Evolutionary conservation across 2,329 filamentous ascomycete species (phyloP).

Genomic region (Claviceps africana): DNA sequence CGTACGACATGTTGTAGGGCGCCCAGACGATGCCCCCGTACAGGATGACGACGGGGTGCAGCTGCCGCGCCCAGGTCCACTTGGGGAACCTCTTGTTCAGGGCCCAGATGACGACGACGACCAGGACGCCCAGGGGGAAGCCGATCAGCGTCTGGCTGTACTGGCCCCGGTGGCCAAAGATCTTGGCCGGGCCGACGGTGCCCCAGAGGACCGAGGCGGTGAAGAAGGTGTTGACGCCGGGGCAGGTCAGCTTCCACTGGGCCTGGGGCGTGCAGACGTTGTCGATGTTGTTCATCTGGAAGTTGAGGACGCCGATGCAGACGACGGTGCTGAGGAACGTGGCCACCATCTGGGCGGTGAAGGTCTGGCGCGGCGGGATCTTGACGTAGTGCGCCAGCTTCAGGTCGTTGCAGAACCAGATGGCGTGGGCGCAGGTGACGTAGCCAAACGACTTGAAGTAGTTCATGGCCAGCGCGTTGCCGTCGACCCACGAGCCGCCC

Average conservation of each 20-base stretch:
- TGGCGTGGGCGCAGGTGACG: constrained; percentile 35
- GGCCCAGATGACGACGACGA: constrained; percentile 28
- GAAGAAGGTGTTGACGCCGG: constrained; percentile 41
- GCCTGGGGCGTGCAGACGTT: constrained; percentile 35
- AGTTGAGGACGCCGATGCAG: constrained; percentile 33
- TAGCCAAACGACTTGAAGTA: constrained; percentile 40
- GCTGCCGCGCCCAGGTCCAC: constrained; percentile 27
- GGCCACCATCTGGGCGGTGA: constrained; percentile 43
- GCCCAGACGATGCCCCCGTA: constrained; percentile 32
- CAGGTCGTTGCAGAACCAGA: constrained; percentile 34
- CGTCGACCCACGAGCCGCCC: constrained; percentile 34
- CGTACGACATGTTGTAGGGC: constrained; percentile 37
- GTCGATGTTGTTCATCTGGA: constrained; percentile 34
- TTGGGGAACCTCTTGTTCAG: constrained; percentile 27
- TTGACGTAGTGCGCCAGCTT: constrained; percentile 44
- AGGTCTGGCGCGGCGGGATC: constrained; percentile 46
- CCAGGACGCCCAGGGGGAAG: constrained; percentile 33
- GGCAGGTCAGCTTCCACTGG: constrained; percentile 35
- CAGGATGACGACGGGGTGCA: constrained; percentile 34
- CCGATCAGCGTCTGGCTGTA: constrained; percentile 35
- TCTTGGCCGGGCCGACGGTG: constrained; percentile 35
- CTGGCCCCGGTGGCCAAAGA: constrained; percentile 33
- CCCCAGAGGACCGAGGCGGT: constrained; percentile 43
- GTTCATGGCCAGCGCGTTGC: constrained; percentile 39
- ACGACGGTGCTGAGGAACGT: constrained; percentile 40